These are phyloP conservation scores for Orobanche coerulescens DNA, from an alignment of 257 asterid species.

Conservation along the genomic window DNA sequence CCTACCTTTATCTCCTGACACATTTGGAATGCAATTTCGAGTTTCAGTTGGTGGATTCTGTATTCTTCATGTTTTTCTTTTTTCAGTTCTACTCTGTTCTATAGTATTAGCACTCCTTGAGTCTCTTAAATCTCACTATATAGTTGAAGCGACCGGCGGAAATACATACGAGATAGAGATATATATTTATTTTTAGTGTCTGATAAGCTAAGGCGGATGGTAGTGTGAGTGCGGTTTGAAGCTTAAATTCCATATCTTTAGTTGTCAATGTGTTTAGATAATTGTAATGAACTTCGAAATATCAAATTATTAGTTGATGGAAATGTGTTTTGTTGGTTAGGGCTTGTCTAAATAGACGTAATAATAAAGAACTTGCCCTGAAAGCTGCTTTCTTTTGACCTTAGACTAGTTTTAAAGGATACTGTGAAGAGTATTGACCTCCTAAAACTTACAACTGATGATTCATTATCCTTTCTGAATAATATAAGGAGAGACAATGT, in stretches of 20 bases:
- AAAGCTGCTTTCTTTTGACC: neutral
- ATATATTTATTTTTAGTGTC: no score
- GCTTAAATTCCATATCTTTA: neutral
- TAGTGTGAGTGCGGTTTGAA: neutral
- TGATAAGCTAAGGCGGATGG: no score
- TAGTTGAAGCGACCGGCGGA: neutral
- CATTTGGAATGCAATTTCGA: neutral
- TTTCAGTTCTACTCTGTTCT: neutral
- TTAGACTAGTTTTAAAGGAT: neutral
- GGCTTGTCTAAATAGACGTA: neutral
- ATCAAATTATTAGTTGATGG: neutral
- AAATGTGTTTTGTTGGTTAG: neutral
- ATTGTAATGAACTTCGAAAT: neutral
- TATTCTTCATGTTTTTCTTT: neutral
- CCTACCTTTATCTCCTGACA: neutral
- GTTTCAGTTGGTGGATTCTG: neutral
- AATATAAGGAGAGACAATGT: neutral
- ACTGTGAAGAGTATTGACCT: neutral
- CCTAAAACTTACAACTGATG: neutral
- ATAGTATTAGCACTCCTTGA: neutral
- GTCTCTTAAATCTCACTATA: neutral
- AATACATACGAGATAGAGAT: no score
- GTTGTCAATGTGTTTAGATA: neutral
- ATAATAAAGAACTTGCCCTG: neutral
- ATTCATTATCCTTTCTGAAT: slow-evolving; percentile 3